Evolutionary conservation across 306 rosid species (phyloP).

Genomic region (Styphnolobium japonicum): DNA sequence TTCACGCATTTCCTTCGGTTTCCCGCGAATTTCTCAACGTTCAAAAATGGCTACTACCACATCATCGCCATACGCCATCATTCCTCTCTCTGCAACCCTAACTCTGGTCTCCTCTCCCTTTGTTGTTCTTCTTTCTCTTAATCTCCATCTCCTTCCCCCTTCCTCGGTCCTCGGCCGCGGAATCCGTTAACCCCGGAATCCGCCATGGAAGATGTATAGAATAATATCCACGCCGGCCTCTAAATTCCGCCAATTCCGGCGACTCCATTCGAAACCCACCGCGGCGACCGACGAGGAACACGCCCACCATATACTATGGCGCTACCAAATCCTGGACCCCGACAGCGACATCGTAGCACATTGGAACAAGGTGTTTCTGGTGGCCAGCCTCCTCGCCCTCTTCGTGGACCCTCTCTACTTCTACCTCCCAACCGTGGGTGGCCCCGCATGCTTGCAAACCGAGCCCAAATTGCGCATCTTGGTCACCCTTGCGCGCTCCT

Average conservation of each 20-base stretch:
- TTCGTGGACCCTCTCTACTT: constrained; percentile 61
- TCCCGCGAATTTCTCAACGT: constrained; percentile 46
- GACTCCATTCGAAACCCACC: background rate
- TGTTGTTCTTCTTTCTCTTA: too few relatives aligned
- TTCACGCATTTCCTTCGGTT: constrained; percentile 26
- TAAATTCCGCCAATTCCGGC: constrained; percentile 46
- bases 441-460: constrained; percentile 47
- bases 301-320: constrained; percentile 47
- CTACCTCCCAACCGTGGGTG: constrained; percentile 53
- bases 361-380: constrained; percentile 61
- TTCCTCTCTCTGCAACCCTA: too few relatives aligned
- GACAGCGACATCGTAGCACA: constrained; percentile 51
- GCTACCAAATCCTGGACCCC: constrained; percentile 55
- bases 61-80: background rate
- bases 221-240: constrained; percentile 45
- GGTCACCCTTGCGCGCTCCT: constrained; percentile 49
- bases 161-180: constrained; percentile 31
- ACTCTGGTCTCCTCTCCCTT: background rate
- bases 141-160: background rate
- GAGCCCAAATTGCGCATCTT: constrained; percentile 19
- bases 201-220: constrained; percentile 79
- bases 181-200: constrained; percentile 54
- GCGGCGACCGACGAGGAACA: constrained; percentile 28
- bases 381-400: constrained; percentile 47
- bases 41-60: background rate